Conservation (phyloP, 2,329 filamentous ascomycete genomes). For the Thyridium curvatum region DNA sequence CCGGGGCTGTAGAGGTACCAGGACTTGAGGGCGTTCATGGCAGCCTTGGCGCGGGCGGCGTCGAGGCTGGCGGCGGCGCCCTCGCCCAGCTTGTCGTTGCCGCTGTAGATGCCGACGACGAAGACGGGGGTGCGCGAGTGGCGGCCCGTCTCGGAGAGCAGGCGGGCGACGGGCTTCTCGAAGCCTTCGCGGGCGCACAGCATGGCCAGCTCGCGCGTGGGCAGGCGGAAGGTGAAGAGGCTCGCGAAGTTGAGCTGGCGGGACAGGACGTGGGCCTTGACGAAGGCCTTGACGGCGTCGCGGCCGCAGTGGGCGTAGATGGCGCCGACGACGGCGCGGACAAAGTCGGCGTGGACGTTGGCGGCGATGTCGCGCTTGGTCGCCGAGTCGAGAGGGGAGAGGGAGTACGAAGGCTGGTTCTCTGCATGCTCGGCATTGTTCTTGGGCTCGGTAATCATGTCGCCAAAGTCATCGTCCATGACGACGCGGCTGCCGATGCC, state of each 20-base stretch:
- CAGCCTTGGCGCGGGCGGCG: constrained; percentile 70
- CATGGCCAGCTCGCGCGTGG: constrained; percentile 74
- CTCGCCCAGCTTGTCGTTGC: constrained; percentile 85
- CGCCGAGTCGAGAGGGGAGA: constrained; percentile 10
- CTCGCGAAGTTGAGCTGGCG: constrained; percentile 68
- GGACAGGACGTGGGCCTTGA: constrained; percentile 75
- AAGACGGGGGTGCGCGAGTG: constrained; percentile 81
- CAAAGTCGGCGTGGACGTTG: constrained; percentile 56
- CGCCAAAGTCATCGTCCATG: constrained; percentile 80
- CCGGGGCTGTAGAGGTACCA: constrained; percentile 95
- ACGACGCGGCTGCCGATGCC: constrained; percentile 73
- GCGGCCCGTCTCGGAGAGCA: constrained; percentile 88
- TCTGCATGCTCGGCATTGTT: constrained; percentile 4
- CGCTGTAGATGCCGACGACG: constrained; percentile 90
- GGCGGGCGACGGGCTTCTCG: constrained; percentile 75
- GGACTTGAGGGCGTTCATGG: constrained; percentile 78
- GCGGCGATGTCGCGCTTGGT: constrained; percentile 18
- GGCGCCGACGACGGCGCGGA: constrained; percentile 76
- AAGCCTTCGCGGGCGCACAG: constrained; percentile 88
- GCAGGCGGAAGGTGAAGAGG: constrained; percentile 79
- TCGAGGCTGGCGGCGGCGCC: constrained; percentile 74
- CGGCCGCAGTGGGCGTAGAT: constrained; percentile 81
- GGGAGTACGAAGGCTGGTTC: constrained; percentile 1
- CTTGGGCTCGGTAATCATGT: constrained; percentile 30
- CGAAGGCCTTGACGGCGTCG: constrained; percentile 73